These are phyloP conservation scores for Schoenoplectus tabernaemontani DNA, from an alignment of 202 grass and related monocot species.

Conservation along the genomic window DNA sequence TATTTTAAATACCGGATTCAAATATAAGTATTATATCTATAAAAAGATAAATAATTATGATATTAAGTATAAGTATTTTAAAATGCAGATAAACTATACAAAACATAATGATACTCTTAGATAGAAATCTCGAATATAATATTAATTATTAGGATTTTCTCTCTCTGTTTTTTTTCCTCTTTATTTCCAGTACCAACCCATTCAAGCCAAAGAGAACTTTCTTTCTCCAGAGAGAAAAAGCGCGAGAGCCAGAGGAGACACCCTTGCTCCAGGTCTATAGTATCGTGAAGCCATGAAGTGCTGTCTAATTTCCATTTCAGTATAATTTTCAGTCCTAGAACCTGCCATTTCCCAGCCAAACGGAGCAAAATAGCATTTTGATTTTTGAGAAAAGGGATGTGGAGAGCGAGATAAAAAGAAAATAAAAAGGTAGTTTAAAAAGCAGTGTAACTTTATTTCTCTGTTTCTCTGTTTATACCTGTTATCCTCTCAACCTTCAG, in stretches of 20 bases:
- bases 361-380: neutral
- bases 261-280: slow-evolving; percentile 8
- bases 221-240: neutral
- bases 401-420: neutral
- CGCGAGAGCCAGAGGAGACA: neutral
- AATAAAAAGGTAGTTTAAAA: slow-evolving; percentile 22
- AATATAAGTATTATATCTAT: too few relatives aligned
- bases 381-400: neutral
- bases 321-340: slow-evolving; percentile 23
- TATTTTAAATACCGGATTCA: too few relatives aligned
- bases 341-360: neutral
- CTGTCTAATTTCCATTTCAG: slow-evolving; percentile 29
- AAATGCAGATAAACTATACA: too few relatives aligned
- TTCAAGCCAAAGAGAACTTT: neutral
- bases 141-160: too few relatives aligned
- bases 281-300: slow-evolving; percentile 21
- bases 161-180: too few relatives aligned
- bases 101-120: neutral
- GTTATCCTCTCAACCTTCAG: slow-evolving; percentile 4
- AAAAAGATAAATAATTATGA: too few relatives aligned
- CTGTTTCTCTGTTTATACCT: slow-evolving; percentile 16
- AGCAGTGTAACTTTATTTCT: slow-evolving; percentile 26
- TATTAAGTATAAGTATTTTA: too few relatives aligned
- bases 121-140: neutral
- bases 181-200: neutral